Conservation (phyloP, 1,139 yeast species). For the Arxiozyma slooffiae region DNA sequence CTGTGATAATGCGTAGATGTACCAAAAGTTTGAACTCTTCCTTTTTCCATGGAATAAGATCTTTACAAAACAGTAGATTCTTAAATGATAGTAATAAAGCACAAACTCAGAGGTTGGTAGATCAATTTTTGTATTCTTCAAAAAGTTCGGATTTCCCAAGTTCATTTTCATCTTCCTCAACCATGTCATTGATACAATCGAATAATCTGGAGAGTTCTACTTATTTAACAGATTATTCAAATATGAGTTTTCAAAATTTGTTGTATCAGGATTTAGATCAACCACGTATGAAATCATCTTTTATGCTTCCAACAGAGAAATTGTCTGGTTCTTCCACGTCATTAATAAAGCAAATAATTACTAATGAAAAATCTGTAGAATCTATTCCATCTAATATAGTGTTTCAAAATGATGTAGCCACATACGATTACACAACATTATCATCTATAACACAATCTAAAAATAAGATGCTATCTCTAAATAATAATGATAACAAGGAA, state of each 20-base stretch:
- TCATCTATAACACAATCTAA: not conserved
- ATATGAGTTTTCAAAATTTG: not conserved
- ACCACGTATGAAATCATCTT: not conserved
- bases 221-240: not conserved
- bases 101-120: conserved; percentile 15
- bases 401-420: not conserved
- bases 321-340: not conserved
- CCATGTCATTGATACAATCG: not conserved
- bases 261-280: conserved; percentile 3
- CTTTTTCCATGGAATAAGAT: conserved; percentile 1
- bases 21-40: not conserved
- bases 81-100: conserved; percentile 2
- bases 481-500: not conserved
- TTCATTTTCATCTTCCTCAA: not conserved
- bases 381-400: not conserved
- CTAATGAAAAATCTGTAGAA: not conserved
- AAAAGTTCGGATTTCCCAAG: not conserved
- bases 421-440: not conserved
- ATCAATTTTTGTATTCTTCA: conserved; percentile 12
- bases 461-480: not conserved
- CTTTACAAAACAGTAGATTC: conserved; percentile 3
- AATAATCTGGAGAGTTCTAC: not conserved
- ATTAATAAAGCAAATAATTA: not conserved
- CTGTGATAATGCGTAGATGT: not conserved
- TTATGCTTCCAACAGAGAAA: not conserved